Percentiles rank a stretch among this genome's conserved stretches.
These are phyloP conservation scores for Bonia amplexicaulis DNA, from an alignment of 176 grass and related monocot genomes.

Conservation along the genomic window DNA sequence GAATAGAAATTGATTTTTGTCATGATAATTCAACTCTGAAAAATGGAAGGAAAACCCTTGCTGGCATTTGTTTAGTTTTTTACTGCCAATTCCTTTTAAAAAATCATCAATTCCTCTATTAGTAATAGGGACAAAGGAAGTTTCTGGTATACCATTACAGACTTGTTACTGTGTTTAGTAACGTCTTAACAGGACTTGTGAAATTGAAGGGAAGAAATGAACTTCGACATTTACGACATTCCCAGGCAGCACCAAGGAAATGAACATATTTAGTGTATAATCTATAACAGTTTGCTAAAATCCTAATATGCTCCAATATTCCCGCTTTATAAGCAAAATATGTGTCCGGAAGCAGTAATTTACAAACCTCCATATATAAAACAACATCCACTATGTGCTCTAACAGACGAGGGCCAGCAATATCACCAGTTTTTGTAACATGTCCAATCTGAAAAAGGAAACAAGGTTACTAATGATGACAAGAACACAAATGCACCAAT, in stretches of 20 bases:
- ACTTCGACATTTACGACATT: not conserved
- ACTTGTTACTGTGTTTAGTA: not conserved
- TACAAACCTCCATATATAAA: conserved; percentile 94
- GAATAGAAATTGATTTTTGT: not conserved
- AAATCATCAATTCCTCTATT: not conserved
- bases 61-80: not conserved
- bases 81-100: not conserved
- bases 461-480: not conserved
- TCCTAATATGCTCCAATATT: not conserved
- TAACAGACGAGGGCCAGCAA: conserved; percentile 86
- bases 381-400: conserved; percentile 99
- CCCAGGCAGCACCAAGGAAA: not conserved
- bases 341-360: not conserved
- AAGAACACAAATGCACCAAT: conserved; percentile 4
- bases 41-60: not conserved
- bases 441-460: conserved; percentile 76
- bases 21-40: not conserved
- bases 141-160: not conserved
- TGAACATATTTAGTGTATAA: not conserved
- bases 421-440: conserved; percentile 87
- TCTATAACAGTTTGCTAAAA: not conserved
- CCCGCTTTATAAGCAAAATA: not conserved
- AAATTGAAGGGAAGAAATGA: not conserved
- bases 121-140: not conserved
- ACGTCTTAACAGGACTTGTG: not conserved